These are phyloP conservation scores for grape (Vitis vinifera) DNA, from an alignment of 164 flowering plant species.

Conservation along the genomic window ASM3070453v1 NC_081811.1:29451501-29452000, in stretches of 20 bases:
- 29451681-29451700: neutral
- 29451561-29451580: no score
- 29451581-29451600: no score
- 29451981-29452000: no score
- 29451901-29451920: neutral
- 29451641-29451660: neutral
- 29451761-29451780: constrained; percentile 94
- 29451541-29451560: no score
- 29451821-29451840: constrained; percentile 86
- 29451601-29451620: no score
- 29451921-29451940: no score
- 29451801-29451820: constrained; percentile 71
- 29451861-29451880: constrained; percentile 99
- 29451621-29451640: neutral
- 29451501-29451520: no score
- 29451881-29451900: constrained; percentile 81
- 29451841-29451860: constrained; percentile 87
- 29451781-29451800: constrained; percentile 99
- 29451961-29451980: no score
- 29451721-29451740: constrained; percentile 19
- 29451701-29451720: constrained; percentile 3
- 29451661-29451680: no score
- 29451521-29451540: no score
- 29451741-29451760: constrained; percentile 93
- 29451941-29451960: no score